phyloP scores from a whole-genome alignment of 2,329 filamentous ascomycete species.

The Penicillium sp. region DNA sequence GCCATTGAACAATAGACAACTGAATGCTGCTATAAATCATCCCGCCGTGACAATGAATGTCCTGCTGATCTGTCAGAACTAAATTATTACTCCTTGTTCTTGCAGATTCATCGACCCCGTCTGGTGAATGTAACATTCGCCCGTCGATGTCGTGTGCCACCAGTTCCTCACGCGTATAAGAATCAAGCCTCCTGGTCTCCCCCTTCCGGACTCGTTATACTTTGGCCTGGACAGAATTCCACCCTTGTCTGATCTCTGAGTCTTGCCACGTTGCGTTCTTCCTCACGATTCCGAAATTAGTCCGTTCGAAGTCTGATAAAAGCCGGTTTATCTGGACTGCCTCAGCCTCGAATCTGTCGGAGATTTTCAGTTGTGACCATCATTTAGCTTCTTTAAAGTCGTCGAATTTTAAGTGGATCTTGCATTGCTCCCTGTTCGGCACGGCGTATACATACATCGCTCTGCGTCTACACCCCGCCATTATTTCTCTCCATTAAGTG shows the following conservation, averaged over 20 bases:
- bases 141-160: slow-evolving; percentile 16
- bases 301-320: slow-evolving; percentile 3
- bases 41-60: slow-evolving; percentile 5
- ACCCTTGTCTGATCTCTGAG: slow-evolving; percentile 10
- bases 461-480: not conserved
- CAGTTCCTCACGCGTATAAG: slow-evolving; percentile 14
- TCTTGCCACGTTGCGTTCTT: slow-evolving; percentile 8
- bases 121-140: slow-evolving; percentile 17
- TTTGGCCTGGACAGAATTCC: slow-evolving; percentile 15
- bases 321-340: not conserved
- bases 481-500: slow-evolving; percentile 2
- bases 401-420: no score
- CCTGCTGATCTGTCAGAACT: slow-evolving; percentile 16
- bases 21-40: slow-evolving; percentile 4
- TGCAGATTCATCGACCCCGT: slow-evolving; percentile 1
- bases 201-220: slow-evolving; percentile 15
- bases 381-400: not conserved
- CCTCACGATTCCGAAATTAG: slow-evolving; percentile 9
- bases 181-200: slow-evolving; percentile 8
- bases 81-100: slow-evolving; percentile 1
- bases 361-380: no score
- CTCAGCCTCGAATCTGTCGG: not conserved
- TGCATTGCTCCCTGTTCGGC: slow-evolving; percentile 2
- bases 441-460: slow-evolving; percentile 1
- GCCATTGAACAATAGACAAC: slow-evolving; percentile 8